A percentile compares a stretch with the other conserved stretches of the same genome.
Conservation (phyloP, 179 eudicot species). For the Camellia oleifera region DNA sequence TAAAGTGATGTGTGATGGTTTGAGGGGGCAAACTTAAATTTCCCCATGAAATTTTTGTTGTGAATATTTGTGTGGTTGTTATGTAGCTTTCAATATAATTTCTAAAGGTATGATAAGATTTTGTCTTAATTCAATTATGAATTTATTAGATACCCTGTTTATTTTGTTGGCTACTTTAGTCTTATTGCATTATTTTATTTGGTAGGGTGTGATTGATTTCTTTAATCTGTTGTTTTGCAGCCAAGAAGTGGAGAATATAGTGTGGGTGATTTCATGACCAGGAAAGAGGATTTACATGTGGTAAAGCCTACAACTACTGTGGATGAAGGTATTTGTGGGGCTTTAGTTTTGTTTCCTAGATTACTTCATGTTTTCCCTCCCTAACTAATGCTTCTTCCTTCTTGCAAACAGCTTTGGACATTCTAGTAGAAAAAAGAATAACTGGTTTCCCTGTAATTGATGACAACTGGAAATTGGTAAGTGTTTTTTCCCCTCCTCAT, state of each 20-base stretch:
- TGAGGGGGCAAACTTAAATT: too few species aligned
- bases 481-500: not conserved
- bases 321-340: slow-evolving; percentile 65
- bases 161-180: not conserved
- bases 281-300: slow-evolving; percentile 63
- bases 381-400: slow-evolving; percentile 7
- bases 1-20: too few species aligned
- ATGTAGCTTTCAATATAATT: not conserved
- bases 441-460: slow-evolving; percentile 93
- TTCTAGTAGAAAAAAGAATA: slow-evolving; percentile 77
- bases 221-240: slow-evolving; percentile 35
- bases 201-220: not conserved
- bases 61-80: not conserved
- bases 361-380: not conserved
- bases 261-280: slow-evolving; percentile 90
- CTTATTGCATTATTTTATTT: not conserved
- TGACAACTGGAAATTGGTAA: slow-evolving; percentile 88
- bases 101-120: not conserved
- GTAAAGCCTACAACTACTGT: slow-evolving; percentile 87
- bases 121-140: not conserved
- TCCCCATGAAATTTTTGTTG: not conserved
- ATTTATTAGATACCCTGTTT: not conserved
- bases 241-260: slow-evolving; percentile 59
- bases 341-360: slow-evolving; percentile 4
- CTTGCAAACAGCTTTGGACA: slow-evolving; percentile 59